phyloP scores from a whole-genome alignment of 371 early-diverging fungal species.

The Lichtheimia corymbifera region DNA sequence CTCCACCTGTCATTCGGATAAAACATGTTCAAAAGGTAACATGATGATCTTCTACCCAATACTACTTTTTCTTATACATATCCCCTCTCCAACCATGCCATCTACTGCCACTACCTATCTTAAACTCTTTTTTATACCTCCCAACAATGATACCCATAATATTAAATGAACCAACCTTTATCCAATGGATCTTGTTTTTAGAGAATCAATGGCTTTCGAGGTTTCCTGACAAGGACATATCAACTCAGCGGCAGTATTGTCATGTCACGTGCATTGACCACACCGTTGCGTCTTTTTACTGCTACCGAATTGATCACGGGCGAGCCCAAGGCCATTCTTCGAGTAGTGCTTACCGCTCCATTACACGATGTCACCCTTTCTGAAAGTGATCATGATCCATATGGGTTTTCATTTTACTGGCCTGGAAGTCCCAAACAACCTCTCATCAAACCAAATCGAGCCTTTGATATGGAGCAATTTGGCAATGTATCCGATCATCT shows the following conservation, averaged over 20 bases:
- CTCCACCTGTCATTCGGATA: conserved; percentile 9
- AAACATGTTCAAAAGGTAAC: conserved; percentile 24
- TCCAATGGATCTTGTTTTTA: background rate
- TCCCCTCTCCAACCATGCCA: background rate
- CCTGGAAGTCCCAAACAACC: conserved; percentile 2
- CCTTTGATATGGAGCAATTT: conserved; percentile 10
- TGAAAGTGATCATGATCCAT: background rate
- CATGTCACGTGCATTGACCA: conserved; percentile 18
- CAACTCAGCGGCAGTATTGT: conserved; percentile 20
- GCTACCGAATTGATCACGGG: conserved; percentile 18
- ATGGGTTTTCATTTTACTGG: conserved; percentile 17
- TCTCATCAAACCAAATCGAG: conserved; percentile 1
- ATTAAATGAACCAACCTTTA: background rate
- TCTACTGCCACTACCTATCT: background rate
- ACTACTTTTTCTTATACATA: background rate
- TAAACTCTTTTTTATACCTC: too few species aligned
- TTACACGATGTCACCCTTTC: background rate
- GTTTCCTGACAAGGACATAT: conserved; percentile 27
- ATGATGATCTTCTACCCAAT: background rate
- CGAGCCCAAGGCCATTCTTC: conserved; percentile 21
- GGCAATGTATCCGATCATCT: conserved; percentile 10
- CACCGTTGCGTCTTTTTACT: conserved; percentile 18
- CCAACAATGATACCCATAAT: background rate
- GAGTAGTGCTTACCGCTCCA: conserved; percentile 12
- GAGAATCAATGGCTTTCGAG: conserved; percentile 22